phyloP scores from a whole-genome alignment of 352 stramenopile genomes.

The Phytophthora podocarpi region DNA sequence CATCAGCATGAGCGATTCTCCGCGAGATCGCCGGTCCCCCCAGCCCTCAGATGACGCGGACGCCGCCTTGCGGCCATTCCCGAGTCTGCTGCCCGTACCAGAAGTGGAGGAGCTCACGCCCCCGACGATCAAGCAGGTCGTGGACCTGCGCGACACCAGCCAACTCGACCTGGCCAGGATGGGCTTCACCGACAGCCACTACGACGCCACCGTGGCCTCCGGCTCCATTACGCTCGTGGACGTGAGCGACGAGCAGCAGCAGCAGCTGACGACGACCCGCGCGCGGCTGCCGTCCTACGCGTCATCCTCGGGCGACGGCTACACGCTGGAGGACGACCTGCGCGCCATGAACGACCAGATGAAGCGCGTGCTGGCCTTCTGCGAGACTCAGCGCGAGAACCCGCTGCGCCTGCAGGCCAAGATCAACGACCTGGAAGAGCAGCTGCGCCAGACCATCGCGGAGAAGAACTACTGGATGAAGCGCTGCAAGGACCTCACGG shows the following conservation, averaged over 20 bases:
- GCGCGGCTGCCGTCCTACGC: slow-evolving; percentile 49
- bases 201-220: slow-evolving; percentile 25
- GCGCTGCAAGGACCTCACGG: slow-evolving; percentile 75
- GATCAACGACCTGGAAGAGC: slow-evolving; percentile 80
- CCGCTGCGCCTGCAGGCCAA: slow-evolving; percentile 75
- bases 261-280: slow-evolving; percentile 12
- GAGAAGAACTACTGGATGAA: slow-evolving; percentile 93
- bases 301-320: slow-evolving; percentile 42
- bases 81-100: slow-evolving; percentile 31
- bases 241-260: slow-evolving; percentile 18
- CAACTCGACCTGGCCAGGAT: slow-evolving; percentile 25
- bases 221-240: slow-evolving; percentile 31
- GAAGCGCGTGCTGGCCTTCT: slow-evolving; percentile 82
- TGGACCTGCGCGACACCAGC: slow-evolving; percentile 31
- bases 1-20: slow-evolving; percentile 42
- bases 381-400: slow-evolving; percentile 73
- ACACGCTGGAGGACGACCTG: slow-evolving; percentile 80
- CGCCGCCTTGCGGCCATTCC: slow-evolving; percentile 10
- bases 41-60: slow-evolving; percentile 27
- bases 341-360: slow-evolving; percentile 80
- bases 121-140: slow-evolving; percentile 20
- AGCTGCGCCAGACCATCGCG: slow-evolving; percentile 71
- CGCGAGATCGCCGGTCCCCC: slow-evolving; percentile 9
- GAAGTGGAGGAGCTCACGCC: slow-evolving; percentile 28
- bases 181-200: slow-evolving; percentile 29